Conservation (phyloP, 345 rosid genomes). For the Pistacia vera region DNA sequence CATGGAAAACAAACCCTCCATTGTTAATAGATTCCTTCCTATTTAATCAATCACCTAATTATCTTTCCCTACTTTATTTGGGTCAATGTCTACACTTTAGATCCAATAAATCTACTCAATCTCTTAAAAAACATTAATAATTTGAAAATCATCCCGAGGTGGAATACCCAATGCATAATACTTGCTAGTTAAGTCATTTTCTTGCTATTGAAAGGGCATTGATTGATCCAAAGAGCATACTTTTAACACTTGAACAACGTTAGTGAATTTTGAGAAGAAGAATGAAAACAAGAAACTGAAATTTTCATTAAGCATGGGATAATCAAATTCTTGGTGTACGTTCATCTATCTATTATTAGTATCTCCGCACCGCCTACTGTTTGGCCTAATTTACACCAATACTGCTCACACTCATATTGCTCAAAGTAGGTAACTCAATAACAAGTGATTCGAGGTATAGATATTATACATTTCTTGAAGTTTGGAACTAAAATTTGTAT, state of each 20-base stretch:
- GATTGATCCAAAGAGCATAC: not conserved
- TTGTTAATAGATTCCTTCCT: conserved; percentile 26
- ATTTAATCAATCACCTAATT: conserved; percentile 21
- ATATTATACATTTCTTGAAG: not conserved
- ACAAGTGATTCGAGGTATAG: not conserved
- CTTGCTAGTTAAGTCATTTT: not conserved
- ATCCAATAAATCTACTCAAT: not conserved
- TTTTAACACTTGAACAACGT: not conserved
- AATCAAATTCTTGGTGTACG: not conserved
- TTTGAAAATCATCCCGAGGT: not conserved
- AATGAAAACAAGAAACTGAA: not conserved
- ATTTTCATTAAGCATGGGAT: not conserved
- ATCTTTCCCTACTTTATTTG: conserved; percentile 24
- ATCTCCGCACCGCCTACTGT: too few relatives aligned
- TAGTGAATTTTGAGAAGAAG: not conserved
- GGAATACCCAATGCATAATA: not conserved
- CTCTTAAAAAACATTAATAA: not conserved
- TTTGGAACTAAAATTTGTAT: not conserved
- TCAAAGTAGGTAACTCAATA: not conserved
- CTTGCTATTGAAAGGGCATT: not conserved
- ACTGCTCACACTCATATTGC: not conserved
- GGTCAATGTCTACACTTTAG: conserved; percentile 32
- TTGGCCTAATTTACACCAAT: not conserved
- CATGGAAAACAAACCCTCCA: conserved; percentile 41
- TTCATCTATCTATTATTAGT: too few relatives aligned